Percentiles rank a stretch among this genome's conserved stretches.
These are phyloP conservation scores for Bipolaris cookei DNA, from an alignment of 2,329 filamentous ascomycete species.

Conservation along the genomic window DNA sequence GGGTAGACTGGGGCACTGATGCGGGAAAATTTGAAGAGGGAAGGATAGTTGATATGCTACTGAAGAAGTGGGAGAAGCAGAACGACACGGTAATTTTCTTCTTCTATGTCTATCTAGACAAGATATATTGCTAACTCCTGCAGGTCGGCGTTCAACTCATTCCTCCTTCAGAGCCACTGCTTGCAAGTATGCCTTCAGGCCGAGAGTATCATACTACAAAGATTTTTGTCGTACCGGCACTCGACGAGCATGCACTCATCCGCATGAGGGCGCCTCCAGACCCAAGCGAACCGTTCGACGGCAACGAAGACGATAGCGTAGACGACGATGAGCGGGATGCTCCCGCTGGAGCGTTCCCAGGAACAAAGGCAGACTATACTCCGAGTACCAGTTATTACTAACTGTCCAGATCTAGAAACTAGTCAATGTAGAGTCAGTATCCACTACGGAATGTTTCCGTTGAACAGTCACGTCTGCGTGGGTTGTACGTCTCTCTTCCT, in stretches of 20 bases:
- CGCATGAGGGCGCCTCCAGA: slow-evolving; percentile 64
- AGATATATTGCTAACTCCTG: neutral
- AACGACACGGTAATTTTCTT: slow-evolving; percentile 78
- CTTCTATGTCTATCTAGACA: neutral
- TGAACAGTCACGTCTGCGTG: too few relatives aligned
- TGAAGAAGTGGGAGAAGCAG: slow-evolving; percentile 87
- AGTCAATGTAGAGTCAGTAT: neutral
- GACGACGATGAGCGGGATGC: slow-evolving; percentile 44
- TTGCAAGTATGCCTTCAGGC: slow-evolving; percentile 83
- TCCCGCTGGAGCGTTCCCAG: slow-evolving; percentile 48
- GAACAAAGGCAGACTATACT: slow-evolving; percentile 42
- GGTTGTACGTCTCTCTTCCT: neutral
- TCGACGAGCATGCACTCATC: slow-evolving; percentile 69
- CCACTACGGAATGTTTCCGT: neutral
- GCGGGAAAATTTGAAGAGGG: slow-evolving; percentile 85
- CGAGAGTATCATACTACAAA: slow-evolving; percentile 81
- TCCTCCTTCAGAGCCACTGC: slow-evolving; percentile 71
- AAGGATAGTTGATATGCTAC: slow-evolving; percentile 83
- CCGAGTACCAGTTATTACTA: slow-evolving; percentile 42
- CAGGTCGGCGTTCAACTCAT: slow-evolving; percentile 82
- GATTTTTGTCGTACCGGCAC: slow-evolving; percentile 67
- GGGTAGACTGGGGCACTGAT: slow-evolving; percentile 76
- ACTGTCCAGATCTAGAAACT: slow-evolving; percentile 7
- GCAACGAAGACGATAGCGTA: slow-evolving; percentile 46
- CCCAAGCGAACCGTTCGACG: slow-evolving; percentile 52